These are phyloP conservation scores for Paraphoma chrysanthemicola DNA, from an alignment of 2,329 filamentous ascomycete species.

Conservation along the genomic window DNA sequence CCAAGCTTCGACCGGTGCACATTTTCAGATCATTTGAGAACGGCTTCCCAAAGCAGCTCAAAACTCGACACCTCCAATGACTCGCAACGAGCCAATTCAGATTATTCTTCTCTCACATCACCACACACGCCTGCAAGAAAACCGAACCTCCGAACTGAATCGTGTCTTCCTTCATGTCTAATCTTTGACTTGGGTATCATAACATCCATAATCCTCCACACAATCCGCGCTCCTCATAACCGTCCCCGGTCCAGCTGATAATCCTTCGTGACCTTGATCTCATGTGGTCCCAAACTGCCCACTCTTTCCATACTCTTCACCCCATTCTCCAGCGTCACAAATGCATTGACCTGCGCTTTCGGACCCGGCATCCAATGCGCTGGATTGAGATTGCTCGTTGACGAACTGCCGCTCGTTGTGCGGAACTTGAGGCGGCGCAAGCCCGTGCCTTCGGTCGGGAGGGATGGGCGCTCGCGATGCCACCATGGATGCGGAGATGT, in stretches of 20 bases:
- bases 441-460: conserved; percentile 14
- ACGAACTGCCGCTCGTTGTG: conserved; percentile 20
- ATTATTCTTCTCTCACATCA: no score
- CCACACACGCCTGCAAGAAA: no score
- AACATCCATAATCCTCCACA: not conserved
- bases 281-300: conserved; percentile 14
- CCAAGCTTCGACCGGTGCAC: no score
- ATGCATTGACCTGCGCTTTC: conserved; percentile 19
- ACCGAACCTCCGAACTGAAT: not conserved
- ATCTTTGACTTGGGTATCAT: not conserved
- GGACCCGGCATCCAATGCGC: conserved; percentile 19
- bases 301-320: conserved; percentile 14
- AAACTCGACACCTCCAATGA: no score
- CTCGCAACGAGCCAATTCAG: no score
- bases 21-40: no score
- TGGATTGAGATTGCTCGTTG: conserved; percentile 22
- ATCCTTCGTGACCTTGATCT: conserved; percentile 28
- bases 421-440: conserved; percentile 24
- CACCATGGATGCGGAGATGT: conserved; percentile 15
- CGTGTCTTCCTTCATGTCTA: not conserved
- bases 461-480: conserved; percentile 10
- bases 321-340: conserved; percentile 24
- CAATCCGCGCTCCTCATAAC: conserved; percentile 1
- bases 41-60: no score
- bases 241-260: conserved; percentile 21